Conservation (phyloP, 257 asterid genomes). For the Lantana camara region DNA sequence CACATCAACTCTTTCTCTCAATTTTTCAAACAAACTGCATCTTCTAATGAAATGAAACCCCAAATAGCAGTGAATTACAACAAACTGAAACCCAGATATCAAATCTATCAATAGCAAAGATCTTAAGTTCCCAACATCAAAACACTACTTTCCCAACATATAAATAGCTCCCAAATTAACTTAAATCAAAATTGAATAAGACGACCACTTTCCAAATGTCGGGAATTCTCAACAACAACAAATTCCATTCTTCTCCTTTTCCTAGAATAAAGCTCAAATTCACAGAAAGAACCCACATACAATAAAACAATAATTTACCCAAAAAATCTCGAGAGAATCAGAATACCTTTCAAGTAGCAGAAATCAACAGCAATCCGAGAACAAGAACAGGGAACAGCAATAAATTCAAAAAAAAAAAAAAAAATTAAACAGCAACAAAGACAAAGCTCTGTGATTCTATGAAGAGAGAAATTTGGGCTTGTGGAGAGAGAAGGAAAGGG, state of each 20-base stretch:
- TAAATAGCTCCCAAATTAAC: not conserved
- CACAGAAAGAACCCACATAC: not conserved
- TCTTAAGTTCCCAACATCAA: not conserved
- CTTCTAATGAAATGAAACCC: constrained; percentile 22
- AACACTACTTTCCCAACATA: not conserved
- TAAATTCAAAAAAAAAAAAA: not conserved
- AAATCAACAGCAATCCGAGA: constrained; percentile 3
- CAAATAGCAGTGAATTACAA: not conserved
- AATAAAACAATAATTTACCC: not conserved
- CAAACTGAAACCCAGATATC: constrained; percentile 9
- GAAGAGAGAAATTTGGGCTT: constrained; percentile 26
- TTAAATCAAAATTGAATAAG: not conserved
- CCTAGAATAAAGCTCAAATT: constrained; percentile 1
- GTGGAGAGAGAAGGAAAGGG: constrained; percentile 14
- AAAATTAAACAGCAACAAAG: too few species aligned
- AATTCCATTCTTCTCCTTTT: constrained; percentile 6
- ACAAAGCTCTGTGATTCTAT: constrained; percentile 2
- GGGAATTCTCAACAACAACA: not conserved
- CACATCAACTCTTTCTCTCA: constrained; percentile 16
- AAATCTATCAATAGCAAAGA: constrained; percentile 1
- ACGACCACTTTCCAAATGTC: constrained; percentile 22
- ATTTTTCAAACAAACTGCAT: constrained; percentile 6
- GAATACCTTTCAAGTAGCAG: constrained; percentile 27
- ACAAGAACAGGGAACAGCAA: not conserved
- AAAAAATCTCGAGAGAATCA: not conserved